Base-by-base conservation (phyloP, 2,329 filamentous ascomycete species). In the Cercospora sp. region DNA sequence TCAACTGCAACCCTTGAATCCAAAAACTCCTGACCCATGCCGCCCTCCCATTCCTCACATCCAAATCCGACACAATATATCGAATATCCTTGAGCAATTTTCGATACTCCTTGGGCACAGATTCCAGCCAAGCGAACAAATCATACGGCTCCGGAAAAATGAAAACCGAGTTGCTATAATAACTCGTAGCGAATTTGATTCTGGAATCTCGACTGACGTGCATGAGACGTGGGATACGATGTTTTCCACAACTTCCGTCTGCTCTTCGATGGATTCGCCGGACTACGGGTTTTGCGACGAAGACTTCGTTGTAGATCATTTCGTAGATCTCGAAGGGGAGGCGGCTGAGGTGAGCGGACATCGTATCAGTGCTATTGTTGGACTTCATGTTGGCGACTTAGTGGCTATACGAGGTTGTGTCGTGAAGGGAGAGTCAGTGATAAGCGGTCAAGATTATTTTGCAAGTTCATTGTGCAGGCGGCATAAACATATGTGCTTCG, bases 1-100 rank as follows among this genome's bases (percentile, higher is more conserved):
- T 62, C 60, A 45, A 26, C 37, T 62, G 34, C 34, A 62, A 24
- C 10, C 40, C 60, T 16, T 61, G 59, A 21, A 40, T 32, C 59
- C 60, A 62, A 28, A 62, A 62, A 13, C 60, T 62, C 37, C 40
- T 21, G 5, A 49, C 60, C 60, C 60, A 62, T 0, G 37, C 37
- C 37, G 37, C 37, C 3, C 37, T 40, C 37, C 37, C 37, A 40
- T n/a, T 40, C 16, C 37, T 40, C 16, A 40, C 37, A 40, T 40
- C 37, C 37, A 40, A 8, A 40, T 40, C 37, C 16, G 37, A 40
- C 13, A 40, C 37, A 40, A 40, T 40, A 40, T 40, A 40, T 40
- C 37, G 37, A n/a, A 40, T 40, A n/a, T 40, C 37, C 16, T 40
- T 40, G 5, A 40, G 6, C 37, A 40, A 8, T 2, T 40, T 40